A percentile compares a stretch with the other conserved stretches of the same genome.
These are phyloP conservation scores for Pisolithus marmoratus DNA, from an alignment of 768 basidiomycete genomes.

Conservation along the genomic window DNA sequence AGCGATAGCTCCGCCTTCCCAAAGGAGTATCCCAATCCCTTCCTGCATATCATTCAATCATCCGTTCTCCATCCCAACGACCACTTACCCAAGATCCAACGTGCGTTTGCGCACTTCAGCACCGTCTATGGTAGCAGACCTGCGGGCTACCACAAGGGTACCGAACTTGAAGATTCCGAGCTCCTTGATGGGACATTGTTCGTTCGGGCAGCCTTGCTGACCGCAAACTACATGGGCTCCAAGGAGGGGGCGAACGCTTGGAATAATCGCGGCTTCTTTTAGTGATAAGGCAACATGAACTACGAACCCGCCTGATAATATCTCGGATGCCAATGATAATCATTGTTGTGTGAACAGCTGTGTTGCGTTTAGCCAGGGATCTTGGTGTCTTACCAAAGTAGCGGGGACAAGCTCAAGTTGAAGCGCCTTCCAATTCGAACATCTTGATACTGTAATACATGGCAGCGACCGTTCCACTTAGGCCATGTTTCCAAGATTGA, in stretches of 20 bases:
- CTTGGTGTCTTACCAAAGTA: no score
- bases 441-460: no score
- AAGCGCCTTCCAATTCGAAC: no score
- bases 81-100: constrained; percentile 30
- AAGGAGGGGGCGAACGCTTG: constrained; percentile 33
- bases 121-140: constrained; percentile 26
- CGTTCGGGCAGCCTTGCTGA: constrained; percentile 25
- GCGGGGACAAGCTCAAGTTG: no score
- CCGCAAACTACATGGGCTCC: constrained; percentile 32
- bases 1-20: no score
- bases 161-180: constrained; percentile 26
- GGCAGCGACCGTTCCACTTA: no score
- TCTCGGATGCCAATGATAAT: no score
- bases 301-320: no score
- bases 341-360: no score
- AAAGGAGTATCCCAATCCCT: constrained; percentile 23
- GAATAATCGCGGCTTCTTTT: neutral
- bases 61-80: constrained; percentile 31
- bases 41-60: constrained; percentile 36
- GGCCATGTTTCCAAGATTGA: no score
- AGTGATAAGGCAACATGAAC: neutral
- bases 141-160: constrained; percentile 23
- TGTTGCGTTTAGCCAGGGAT: no score
- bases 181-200: constrained; percentile 33
- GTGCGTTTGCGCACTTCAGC: constrained; percentile 30